Evolutionary conservation across 2,329 filamentous ascomycete genomes (phyloP).

Genomic region (Sarocladium brachiariae): DNA sequence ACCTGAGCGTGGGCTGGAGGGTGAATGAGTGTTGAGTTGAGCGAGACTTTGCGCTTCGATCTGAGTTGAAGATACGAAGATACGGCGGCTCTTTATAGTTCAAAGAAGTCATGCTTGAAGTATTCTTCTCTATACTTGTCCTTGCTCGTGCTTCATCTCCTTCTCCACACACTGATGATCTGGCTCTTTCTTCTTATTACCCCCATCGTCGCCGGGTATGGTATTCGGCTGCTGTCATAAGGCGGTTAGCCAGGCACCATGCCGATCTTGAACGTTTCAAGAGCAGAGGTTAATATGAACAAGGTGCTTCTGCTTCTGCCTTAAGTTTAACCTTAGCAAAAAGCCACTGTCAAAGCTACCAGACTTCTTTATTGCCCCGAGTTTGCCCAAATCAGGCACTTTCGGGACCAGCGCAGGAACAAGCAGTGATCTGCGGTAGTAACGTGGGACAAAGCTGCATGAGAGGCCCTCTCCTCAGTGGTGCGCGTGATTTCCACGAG

Average conservation of each 20-base stretch:
- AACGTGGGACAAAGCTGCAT: not conserved
- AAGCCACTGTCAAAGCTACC: not conserved
- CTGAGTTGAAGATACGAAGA: too few species aligned
- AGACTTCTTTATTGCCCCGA: not conserved
- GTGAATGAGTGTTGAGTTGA: not conserved
- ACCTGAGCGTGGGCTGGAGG: too few species aligned
- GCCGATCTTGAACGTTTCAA: conserved; percentile 8
- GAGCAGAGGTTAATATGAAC: not conserved
- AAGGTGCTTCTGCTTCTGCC: too few species aligned
- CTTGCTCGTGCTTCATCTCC: not conserved
- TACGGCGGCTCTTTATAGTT: not conserved
- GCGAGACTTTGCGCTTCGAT: too few species aligned
- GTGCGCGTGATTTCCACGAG: not conserved
- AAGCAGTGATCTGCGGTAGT: not conserved
- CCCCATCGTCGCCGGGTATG: not conserved
- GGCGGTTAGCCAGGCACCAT: too few species aligned
- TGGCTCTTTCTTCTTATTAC: not conserved
- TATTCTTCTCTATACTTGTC: not conserved
- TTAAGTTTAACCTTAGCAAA: conserved; percentile 5
- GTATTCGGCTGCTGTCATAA: conserved; percentile 1
- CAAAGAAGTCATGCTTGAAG: not conserved
- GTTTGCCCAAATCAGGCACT: not conserved
- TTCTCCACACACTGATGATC: not conserved
- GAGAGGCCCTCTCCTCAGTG: not conserved
- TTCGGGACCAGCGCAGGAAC: not conserved